These are phyloP conservation scores for Hypholoma fasciculare DNA, from an alignment of 768 basidiomycete species.

Conservation along the genomic window DNA sequence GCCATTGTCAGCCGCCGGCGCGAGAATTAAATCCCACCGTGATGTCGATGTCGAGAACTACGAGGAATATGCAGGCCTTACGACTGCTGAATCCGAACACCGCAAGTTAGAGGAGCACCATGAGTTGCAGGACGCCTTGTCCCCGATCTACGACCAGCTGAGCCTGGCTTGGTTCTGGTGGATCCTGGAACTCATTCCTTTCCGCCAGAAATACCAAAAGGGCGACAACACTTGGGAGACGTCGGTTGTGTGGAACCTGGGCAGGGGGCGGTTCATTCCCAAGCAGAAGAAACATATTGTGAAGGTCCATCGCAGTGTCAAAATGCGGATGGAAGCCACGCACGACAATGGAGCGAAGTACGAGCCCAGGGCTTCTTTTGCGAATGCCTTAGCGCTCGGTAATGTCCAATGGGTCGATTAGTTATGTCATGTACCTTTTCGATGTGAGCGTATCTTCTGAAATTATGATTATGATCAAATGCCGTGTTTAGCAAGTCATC, in stretches of 20 bases:
- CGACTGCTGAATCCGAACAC: neutral
- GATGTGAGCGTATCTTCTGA: neutral
- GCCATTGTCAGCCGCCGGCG: slow-evolving; percentile 34
- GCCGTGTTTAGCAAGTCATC: neutral
- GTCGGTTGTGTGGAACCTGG: slow-evolving; percentile 31
- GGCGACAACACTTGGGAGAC: slow-evolving; percentile 18
- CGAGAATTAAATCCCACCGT: slow-evolving; percentile 23
- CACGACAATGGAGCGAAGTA: slow-evolving; percentile 36
- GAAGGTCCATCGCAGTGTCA: slow-evolving; percentile 50
- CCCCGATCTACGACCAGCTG: slow-evolving; percentile 52
- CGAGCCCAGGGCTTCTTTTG: slow-evolving; percentile 30
- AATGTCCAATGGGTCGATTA: slow-evolving; percentile 2
- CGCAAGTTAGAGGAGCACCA: slow-evolving; percentile 40
- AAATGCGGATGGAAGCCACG: slow-evolving; percentile 53
- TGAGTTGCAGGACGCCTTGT: slow-evolving; percentile 48
- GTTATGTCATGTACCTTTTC: neutral
- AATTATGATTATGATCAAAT: neutral
- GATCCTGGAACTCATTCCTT: slow-evolving; percentile 25
- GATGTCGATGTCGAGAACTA: neutral
- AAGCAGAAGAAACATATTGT: slow-evolving; percentile 27
- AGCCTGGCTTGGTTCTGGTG: slow-evolving; percentile 44
- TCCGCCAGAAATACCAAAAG: slow-evolving; percentile 35
- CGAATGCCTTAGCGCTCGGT: neutral
- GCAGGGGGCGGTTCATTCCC: slow-evolving; percentile 38
- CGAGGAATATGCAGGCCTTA: neutral